A percentile compares a stretch with the other conserved stretches of the same genome.
These are phyloP conservation scores for Paraurostyla sp. DNA, from an alignment of 73 alveolate genomes.

Conservation along the genomic window DNA sequence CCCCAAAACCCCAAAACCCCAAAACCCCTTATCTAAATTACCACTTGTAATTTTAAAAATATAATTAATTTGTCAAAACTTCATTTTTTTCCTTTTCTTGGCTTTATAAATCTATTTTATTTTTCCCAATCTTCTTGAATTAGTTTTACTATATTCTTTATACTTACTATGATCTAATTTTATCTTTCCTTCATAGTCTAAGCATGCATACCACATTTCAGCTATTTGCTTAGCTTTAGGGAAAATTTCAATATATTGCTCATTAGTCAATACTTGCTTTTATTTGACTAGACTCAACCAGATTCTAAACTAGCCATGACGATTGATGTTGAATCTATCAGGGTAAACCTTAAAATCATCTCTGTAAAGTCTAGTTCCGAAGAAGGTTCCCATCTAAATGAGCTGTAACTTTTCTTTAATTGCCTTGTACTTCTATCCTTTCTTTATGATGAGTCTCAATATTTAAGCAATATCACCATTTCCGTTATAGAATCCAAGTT, in stretches of 20 bases:
- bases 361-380: background rate
- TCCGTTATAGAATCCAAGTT: background rate
- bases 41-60: too few relatives aligned
- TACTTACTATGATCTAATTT: background rate
- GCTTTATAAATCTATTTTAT: too few relatives aligned
- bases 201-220: background rate
- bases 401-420: background rate
- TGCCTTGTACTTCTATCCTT: background rate
- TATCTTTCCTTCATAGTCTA: conserved; percentile 33
- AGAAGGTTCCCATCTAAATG: background rate
- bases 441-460: background rate
- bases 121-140: too few relatives aligned
- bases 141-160: background rate
- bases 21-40: too few relatives aligned
- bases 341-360: conserved; percentile 14
- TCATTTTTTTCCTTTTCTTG: too few relatives aligned
- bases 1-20: too few relatives aligned
- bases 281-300: background rate
- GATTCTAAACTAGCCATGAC: background rate
- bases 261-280: conserved; percentile 2
- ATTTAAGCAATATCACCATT: background rate
- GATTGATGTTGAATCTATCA: background rate
- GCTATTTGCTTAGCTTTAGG: background rate
- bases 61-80: too few relatives aligned
- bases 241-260: conserved; percentile 14